Evolutionary conservation across 495 filamentous ascomycete genomes (phyloP), one percentile per base, ranked within the genome.

Genomic region (Neurospora sp.): DNA sequence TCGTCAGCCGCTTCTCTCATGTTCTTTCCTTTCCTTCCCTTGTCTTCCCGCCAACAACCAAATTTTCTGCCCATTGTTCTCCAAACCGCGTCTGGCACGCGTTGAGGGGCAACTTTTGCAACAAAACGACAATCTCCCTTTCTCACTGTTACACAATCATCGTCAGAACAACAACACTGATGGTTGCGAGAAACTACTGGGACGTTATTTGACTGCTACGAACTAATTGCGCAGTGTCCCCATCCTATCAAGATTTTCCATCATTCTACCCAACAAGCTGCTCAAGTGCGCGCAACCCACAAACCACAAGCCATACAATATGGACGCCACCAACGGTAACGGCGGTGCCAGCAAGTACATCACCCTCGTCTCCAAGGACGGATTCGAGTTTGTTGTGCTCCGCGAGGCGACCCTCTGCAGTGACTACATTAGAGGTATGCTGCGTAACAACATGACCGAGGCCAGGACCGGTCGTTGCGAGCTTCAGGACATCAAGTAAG

Each of bases 351-450:
- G 81, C 78, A 89, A 92, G 74, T 98, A 92, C 76, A 90, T 98
- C 71, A 97, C 96, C 1, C 87, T 99, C 5, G 85, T 97, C 23
- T 98, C 94, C 0, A 87, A 84, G 73, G 96, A 98, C 80, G 92
- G 90, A 62, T 97, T 91, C 81, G 93, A 97, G 79, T 98, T 94
- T 79, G 88, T 97, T 69, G 83, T 98, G 42, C 90, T 90, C 7
- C 90, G 94, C 66, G 92, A 92, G 69, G 90, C 92, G 0, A 90
- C 93, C 62, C 88, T 88, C 74, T 81, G 92, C 70, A 93, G 93
- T 23, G 90, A 90, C 23, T 91, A 90, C 23, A 92, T 99, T 77
- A 90, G 88, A 73, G 87, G 90, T 76, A 97, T 97, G 94, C 81
- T 99, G 59, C 91, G 97, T 76, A 93, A 93, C 78, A 88, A 86